These are phyloP conservation scores for Puccinia coronata DNA, from an alignment of 1,284 basidiomycete species.

Conservation along the genomic window DNA sequence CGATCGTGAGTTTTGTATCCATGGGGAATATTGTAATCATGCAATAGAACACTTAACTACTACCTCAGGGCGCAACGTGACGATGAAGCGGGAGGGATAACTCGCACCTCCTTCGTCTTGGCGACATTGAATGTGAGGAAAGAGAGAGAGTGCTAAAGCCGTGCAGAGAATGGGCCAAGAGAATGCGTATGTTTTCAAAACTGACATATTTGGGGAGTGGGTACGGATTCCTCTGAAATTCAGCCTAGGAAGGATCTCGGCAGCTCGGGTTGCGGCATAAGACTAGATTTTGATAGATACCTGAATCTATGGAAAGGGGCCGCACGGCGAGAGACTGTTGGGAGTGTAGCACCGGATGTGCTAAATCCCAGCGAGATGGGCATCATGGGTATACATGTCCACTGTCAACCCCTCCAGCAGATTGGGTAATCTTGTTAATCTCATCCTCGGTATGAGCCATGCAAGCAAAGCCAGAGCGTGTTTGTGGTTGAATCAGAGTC, in stretches of 20 bases:
- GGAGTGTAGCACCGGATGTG: slow-evolving; percentile 18
- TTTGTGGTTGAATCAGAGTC: slow-evolving; percentile 24
- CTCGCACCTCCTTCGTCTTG: background rate
- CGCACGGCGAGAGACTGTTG: slow-evolving; percentile 9
- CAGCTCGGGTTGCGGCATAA: background rate
- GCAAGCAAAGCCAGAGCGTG: slow-evolving; percentile 9
- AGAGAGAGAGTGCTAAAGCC: background rate
- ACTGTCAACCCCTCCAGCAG: slow-evolving; percentile 30
- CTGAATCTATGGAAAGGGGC: slow-evolving; percentile 27
- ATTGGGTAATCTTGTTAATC: slow-evolving; percentile 41
- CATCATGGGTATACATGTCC: no score
- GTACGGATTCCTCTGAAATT: background rate
- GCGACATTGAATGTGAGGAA: background rate
- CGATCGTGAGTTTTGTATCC: background rate
- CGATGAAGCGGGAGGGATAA: slow-evolving; percentile 20
- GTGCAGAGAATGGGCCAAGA: slow-evolving; percentile 9
- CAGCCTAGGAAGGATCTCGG: background rate
- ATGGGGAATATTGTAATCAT: background rate
- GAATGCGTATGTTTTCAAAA: slow-evolving; percentile 1
- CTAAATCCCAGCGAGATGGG: slow-evolving; percentile 31
- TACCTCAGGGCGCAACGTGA: slow-evolving; percentile 14
- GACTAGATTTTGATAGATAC: slow-evolving; percentile 14
- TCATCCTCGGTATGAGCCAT: slow-evolving; percentile 12
- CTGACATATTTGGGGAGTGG: background rate
- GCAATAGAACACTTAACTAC: slow-evolving; percentile 24